Percentiles rank a stretch among this genome's conserved stretches.
phyloP scores from a whole-genome alignment of 2,329 filamentous ascomycete genomes.

The Aspergillus melleus region DNA sequence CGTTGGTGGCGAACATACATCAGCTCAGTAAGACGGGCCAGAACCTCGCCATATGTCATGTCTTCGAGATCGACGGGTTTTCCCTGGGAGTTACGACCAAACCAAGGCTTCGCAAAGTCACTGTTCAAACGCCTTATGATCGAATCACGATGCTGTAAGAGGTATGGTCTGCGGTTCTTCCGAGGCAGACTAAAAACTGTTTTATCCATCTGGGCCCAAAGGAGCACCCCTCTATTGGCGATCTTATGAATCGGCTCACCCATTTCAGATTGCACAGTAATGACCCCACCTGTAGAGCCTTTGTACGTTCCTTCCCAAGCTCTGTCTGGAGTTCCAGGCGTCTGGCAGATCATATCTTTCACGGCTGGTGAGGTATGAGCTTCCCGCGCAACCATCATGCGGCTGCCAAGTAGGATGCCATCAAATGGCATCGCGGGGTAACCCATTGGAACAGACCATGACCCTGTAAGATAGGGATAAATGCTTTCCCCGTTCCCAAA shows the following conservation, averaged over 20 bases:
- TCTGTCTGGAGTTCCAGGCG: constrained; percentile 71
- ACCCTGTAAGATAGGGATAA: constrained; percentile 86
- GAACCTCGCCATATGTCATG: constrained; percentile 88
- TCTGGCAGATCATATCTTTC: constrained; percentile 82
- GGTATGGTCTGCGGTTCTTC: constrained; percentile 62
- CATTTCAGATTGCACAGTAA: constrained; percentile 71
- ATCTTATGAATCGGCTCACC: constrained; percentile 43
- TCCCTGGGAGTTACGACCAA: constrained; percentile 75
- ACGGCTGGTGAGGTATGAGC: constrained; percentile 80
- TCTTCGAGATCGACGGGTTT: constrained; percentile 81
- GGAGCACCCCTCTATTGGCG: constrained; percentile 37
- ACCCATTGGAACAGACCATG: constrained; percentile 82
- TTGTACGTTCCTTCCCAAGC: constrained; percentile 91
- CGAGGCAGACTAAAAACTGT: constrained; percentile 19
- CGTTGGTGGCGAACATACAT: constrained; percentile 84
- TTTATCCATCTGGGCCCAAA: constrained; percentile 41
- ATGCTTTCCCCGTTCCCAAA: constrained; percentile 89
- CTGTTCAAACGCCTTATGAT: constrained; percentile 92
- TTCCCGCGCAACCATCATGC: constrained; percentile 94
- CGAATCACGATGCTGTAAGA: constrained; percentile 78
- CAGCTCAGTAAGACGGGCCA: constrained; percentile 78
- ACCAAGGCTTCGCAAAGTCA: constrained; percentile 95
- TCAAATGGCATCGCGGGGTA: constrained; percentile 95
- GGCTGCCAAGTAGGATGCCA: constrained; percentile 84
- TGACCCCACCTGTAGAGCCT: constrained; percentile 81